phyloP scores from a whole-genome alignment of 129 eudicot species.

The Helianthus annuus region DNA sequence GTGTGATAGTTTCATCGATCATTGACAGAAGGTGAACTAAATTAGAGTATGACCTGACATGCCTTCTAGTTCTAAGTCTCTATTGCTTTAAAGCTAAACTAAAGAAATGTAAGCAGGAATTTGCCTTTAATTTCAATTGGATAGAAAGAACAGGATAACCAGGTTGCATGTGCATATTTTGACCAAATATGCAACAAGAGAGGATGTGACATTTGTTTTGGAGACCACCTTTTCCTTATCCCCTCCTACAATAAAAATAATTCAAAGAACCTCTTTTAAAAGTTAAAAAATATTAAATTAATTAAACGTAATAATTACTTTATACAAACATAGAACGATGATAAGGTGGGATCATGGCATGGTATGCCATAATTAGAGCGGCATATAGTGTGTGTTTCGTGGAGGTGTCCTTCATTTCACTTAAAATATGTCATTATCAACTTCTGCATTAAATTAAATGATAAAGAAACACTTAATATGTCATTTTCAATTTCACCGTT shows the following conservation, averaged over 20 bases:
- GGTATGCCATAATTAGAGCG: slow-evolving; percentile 3
- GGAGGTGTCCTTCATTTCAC: not conserved
- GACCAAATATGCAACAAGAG: not conserved
- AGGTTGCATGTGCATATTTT: not conserved
- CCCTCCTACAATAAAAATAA: not conserved
- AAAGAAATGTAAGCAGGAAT: no score
- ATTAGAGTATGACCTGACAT: no score
- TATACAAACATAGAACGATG: not conserved
- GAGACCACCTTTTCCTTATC: not conserved
- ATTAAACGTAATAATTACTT: not conserved
- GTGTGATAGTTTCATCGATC: no score
- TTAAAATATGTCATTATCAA: not conserved
- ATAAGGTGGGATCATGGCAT: slow-evolving; percentile 12
- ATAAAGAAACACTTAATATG: no score
- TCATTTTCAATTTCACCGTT: no score
- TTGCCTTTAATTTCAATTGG: no score
- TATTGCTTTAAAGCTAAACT: no score
- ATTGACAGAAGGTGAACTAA: no score
- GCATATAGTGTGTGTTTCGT: slow-evolving; percentile 1
- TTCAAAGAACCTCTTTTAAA: not conserved
- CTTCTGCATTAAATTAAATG: not conserved
- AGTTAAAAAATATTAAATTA: not conserved
- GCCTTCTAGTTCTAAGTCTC: no score
- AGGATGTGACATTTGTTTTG: not conserved
- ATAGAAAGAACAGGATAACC: not conserved